A percentile compares a stretch with the other conserved stretches of the same genome.
These are phyloP conservation scores for Penicillium carneum DNA, from an alignment of 2,329 filamentous ascomycete genomes.

Conservation along the genomic window DNA sequence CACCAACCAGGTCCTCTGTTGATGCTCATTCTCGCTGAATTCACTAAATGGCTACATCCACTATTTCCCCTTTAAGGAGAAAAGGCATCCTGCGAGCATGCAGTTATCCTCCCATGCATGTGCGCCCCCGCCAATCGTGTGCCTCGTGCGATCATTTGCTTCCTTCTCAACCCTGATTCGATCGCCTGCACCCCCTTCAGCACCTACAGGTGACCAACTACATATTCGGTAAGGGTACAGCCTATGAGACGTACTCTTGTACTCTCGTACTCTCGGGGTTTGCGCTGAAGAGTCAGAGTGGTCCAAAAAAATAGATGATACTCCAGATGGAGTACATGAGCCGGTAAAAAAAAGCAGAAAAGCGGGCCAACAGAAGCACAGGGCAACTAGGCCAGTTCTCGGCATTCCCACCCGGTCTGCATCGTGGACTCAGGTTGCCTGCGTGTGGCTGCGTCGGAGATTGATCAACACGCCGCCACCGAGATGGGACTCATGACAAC, in stretches of 20 bases:
- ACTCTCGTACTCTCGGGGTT: constrained; percentile 1
- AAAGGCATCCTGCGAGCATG: constrained; percentile 19
- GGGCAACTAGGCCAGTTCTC: constrained; percentile 30
- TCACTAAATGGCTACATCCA: constrained; percentile 22
- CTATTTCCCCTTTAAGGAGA: constrained; percentile 8
- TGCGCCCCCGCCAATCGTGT: constrained; percentile 20
- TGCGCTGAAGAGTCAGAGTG: not conserved
- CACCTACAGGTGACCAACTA: constrained; percentile 23
- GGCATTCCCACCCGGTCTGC: constrained; percentile 37
- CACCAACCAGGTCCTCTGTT: constrained; percentile 27
- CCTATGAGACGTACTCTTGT: constrained; percentile 3
- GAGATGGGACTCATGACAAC: constrained; percentile 14
- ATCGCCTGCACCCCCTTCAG: constrained; percentile 23
- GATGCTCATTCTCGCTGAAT: constrained; percentile 9
- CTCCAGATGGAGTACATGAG: not conserved
- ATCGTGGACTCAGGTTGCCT: constrained; percentile 27
- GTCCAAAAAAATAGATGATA: not conserved
- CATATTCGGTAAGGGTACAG: constrained; percentile 15
- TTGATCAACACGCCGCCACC: constrained; percentile 26
- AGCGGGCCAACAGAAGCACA: constrained; percentile 33
- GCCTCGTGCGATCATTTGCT: constrained; percentile 23
- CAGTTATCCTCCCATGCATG: constrained; percentile 24
- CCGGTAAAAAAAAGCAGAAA: constrained; percentile 19
- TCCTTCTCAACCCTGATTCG: constrained; percentile 19
- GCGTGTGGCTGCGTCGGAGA: constrained; percentile 28